A percentile compares a stretch with the other conserved stretches of the same genome.
phyloP scores from a whole-genome alignment of 495 filamentous ascomycete species.

The Xylaria sp. region DNA sequence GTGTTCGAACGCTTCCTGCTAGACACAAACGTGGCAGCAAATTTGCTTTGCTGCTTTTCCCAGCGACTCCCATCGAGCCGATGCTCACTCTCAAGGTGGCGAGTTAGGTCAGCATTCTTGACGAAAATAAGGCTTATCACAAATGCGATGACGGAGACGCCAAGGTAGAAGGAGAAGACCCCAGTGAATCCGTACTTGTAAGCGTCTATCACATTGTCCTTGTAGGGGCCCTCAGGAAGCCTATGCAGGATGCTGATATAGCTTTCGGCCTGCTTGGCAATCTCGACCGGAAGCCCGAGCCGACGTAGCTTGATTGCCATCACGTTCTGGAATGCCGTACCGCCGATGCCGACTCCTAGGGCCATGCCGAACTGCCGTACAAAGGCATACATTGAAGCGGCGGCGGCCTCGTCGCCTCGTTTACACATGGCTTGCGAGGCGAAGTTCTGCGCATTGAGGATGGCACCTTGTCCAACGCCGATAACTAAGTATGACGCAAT shows the following conservation, averaged over 20 bases:
- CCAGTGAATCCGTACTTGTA: slow-evolving; percentile 45
- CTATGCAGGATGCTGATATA: slow-evolving; percentile 52
- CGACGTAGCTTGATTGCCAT: slow-evolving; percentile 53
- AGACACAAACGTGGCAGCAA: background rate
- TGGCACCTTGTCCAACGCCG: slow-evolving; percentile 61
- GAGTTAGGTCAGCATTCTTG: slow-evolving; percentile 31
- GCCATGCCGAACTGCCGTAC: slow-evolving; percentile 68
- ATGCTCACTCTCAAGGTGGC: slow-evolving; percentile 30
- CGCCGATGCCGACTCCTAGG: slow-evolving; percentile 67
- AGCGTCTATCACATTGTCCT: slow-evolving; percentile 40
- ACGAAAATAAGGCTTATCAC: slow-evolving; percentile 30
- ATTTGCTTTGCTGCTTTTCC: slow-evolving; percentile 10
- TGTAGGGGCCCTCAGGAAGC: slow-evolving; percentile 39
- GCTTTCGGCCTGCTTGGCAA: slow-evolving; percentile 54
- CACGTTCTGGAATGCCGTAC: slow-evolving; percentile 66
- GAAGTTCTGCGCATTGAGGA: slow-evolving; percentile 59
- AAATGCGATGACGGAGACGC: slow-evolving; percentile 29
- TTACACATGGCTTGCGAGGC: slow-evolving; percentile 59
- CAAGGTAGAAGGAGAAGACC: slow-evolving; percentile 30
- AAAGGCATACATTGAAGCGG: slow-evolving; percentile 66
- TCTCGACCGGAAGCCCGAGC: slow-evolving; percentile 45
- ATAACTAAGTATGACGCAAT: slow-evolving; percentile 59
- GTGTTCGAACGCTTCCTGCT: background rate
- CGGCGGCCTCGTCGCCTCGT: slow-evolving; percentile 59
- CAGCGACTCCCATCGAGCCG: slow-evolving; percentile 28